These are phyloP conservation scores for Microcos paniculata DNA, from an alignment of 345 rosid genomes.

Conservation along the genomic window DNA sequence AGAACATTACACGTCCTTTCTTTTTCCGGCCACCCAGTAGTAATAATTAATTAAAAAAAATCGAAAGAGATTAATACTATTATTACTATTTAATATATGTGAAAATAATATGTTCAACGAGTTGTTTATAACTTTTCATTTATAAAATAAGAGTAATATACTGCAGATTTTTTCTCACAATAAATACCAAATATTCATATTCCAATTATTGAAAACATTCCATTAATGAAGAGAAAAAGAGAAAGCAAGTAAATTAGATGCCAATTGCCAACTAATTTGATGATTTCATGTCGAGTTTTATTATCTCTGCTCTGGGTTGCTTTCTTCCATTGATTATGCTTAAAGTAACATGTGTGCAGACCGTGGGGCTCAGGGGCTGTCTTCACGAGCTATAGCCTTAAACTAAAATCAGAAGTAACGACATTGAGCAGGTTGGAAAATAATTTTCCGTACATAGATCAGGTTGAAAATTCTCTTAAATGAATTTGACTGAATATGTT, in stretches of 20 bases:
- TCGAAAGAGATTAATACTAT: no score
- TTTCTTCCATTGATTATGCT: constrained; percentile 15
- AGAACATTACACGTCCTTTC: not conserved
- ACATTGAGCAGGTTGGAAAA: no score
- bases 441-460: no score
- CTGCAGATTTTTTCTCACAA: not conserved
- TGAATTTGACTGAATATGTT: no score
- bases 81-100: not conserved
- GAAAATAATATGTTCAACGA: not conserved
- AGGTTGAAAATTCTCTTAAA: no score
- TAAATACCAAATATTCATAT: not conserved
- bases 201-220: not conserved
- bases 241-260: not conserved
- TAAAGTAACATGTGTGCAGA: constrained; percentile 2
- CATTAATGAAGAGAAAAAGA: not conserved
- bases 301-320: not conserved
- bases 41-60: no score
- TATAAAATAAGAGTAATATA: no score
- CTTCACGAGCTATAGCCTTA: not conserved
- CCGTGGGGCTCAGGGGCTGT: not conserved
- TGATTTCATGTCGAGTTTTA: not conserved
- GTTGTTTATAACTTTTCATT: not conserved
- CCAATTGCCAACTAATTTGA: not conserved
- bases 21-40: no score
- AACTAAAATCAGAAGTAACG: no score